phyloP scores from a whole-genome alignment of 202 grass and related monocot genomes.

The Panicum hallii region DNA sequence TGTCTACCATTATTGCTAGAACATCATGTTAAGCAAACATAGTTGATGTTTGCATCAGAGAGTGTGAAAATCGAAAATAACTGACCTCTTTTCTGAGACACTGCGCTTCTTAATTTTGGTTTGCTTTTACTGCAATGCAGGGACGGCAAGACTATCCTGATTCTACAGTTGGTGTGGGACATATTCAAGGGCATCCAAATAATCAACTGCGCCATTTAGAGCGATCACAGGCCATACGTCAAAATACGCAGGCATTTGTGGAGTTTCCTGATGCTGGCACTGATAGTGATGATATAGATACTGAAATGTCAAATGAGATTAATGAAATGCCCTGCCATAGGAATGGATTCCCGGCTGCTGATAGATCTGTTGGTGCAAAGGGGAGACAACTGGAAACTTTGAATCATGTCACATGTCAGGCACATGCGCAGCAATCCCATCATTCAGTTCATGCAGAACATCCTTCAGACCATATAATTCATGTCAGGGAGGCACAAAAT shows the following conservation, averaged over 20 bases:
- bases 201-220: not conserved
- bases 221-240: not conserved
- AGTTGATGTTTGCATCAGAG: not conserved
- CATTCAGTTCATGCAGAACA: not conserved
- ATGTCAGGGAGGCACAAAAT: not conserved
- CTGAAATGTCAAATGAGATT: not conserved
- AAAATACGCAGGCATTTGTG: not conserved
- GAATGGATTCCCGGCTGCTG: not conserved
- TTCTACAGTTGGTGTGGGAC: not conserved
- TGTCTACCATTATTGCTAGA: not conserved
- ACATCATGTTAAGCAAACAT: not conserved
- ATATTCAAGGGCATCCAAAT: not conserved
- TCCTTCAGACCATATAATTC: not conserved
- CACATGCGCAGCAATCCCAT: not conserved
- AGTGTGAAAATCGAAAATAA: not conserved
- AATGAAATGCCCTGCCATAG: not conserved
- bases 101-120: not conserved
- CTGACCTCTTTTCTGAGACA: not conserved
- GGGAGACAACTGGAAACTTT: not conserved
- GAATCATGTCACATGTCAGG: not conserved
- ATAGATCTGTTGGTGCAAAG: not conserved
- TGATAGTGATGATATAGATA: not conserved
- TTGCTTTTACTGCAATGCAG: constrained; percentile 40
- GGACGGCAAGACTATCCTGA: constrained; percentile 4
- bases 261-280: not conserved